Evolutionary conservation across 2,329 filamentous ascomycete species (phyloP), one percentile per base, ranked within the genome.

Genomic region (Ascochyta lentis): DNA sequence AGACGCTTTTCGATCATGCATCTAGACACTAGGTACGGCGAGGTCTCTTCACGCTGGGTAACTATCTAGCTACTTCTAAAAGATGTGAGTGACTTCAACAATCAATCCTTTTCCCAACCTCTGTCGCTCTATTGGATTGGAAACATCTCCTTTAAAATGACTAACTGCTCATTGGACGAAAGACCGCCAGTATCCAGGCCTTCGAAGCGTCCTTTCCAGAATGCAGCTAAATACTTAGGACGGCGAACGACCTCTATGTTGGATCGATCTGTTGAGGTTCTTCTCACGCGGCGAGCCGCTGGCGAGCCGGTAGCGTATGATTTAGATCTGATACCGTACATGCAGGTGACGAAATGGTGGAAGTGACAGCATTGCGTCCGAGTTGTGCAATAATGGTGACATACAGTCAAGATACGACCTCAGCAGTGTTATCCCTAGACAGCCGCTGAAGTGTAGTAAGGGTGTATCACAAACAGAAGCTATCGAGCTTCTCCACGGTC

Each of bases 211-310:
- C 13, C 37, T 9, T 34, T 7, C 29, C 22, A 19, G 19, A 8
- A 39, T 51, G 53, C 48, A 56, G 37, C 53, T 51, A 56, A 56
- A 24, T 15, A 34, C 43, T 47, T 51, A 26, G 47, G 53, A 47
- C 43, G 53, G 53, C 47, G 53, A 56, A 43, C 31, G 38, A 43
- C 53, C 47, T 48, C 13, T 15, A 15, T 13, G 7, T 24, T 43
- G 42, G 42, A 42, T 47, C 53, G 42, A 51, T 51, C 53, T 51
- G 47, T 48, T 56, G 53, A 51, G 42, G 1, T 19, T 19, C 22
- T 7, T 2, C 16, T 35, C 26, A 16, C 26, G 26, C 26, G 15
- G 40, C 40, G 8, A 31, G 26, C 40, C 9, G 26, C 23, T 7
- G 24, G 23, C 34, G 7, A n/a, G 13, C 12, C 16, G 31, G 29